Conservation (phyloP, 73 alveolate genomes). For the Tetrahymena borealis region DNA sequence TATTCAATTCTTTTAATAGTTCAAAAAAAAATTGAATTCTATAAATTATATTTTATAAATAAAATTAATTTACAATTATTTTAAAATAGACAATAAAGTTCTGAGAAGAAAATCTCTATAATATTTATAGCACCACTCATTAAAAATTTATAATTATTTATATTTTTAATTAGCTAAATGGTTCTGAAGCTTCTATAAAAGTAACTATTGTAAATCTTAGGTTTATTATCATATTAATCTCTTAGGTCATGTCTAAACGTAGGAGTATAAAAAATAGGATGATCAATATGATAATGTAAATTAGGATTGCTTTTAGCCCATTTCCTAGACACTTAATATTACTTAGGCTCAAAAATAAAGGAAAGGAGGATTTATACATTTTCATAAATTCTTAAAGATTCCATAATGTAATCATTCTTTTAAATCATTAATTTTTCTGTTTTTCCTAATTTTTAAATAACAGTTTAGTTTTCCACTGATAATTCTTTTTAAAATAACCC, state of each 20-base stretch:
- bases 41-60: too few relatives aligned
- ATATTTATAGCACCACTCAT: neutral
- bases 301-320: neutral
- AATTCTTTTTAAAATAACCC: too few relatives aligned
- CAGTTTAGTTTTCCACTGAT: too few relatives aligned
- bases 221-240: neutral
- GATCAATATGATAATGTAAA: neutral
- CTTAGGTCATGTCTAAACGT: neutral
- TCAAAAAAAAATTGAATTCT: neutral
- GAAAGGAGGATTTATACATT: neutral
- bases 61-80: neutral
- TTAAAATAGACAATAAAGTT: neutral
- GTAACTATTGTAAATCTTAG: neutral
- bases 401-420: neutral
- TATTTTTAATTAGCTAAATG: neutral
- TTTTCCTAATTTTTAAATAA: too few relatives aligned
- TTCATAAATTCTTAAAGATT: neutral
- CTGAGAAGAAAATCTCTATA: neutral
- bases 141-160: neutral
- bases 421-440: neutral
- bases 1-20: neutral
- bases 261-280: neutral
- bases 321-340: neutral
- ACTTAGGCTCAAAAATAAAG: neutral
- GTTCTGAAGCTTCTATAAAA: neutral